Base-by-base conservation (phyloP, 371 early-diverging fungal species). In the Smittium culicis region DNA sequence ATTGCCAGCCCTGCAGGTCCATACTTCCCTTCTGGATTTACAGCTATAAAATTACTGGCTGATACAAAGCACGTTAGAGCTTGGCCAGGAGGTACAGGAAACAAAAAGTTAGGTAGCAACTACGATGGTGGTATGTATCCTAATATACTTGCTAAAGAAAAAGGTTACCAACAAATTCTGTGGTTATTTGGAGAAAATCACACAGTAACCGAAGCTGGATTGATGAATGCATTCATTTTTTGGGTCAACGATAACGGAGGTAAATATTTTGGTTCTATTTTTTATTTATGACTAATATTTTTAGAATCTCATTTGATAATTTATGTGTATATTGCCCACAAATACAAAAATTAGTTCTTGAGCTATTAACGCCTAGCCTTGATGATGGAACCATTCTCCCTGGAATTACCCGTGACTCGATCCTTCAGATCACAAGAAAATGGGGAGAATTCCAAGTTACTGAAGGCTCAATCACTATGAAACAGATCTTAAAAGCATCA, bases 1-100 rank as follows among this genome's bases (percentile, higher is more conserved):
- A 96, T 96, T 74, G 86, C 85, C 67, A 90, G 88, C 54, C 96
- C 98, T n/a, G 94, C 93, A 20, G 98, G 98, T 17, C 98, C 95
- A 27, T 97, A 97, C 77, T 97, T 92, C 81, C 87, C 86, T 67
- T 76, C 71, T 0, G 74, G 74, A 14, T 74, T 74, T 62, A 76
- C 81, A n/a, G 92, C 95, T 55, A 91, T 94, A 61, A 83, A 82
- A 60, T 80, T 97, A 68, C 82, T 80, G 69, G 94, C 96, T 3
- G 90, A 92, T 54, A 81, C 86, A 45, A 81, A 88, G 58, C 88
- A 86, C 71, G 89, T 90, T 29, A 87, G 98, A 67, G 96, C 98
- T 24, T 94, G 95, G 95, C 96, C 96, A 30, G 94, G 96, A 17
- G 96, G 98, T 67, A 92, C 93, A 2, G 96, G 96, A 70, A 88